Percentiles rank a stretch among this genome's conserved stretches.
Conservation (phyloP, 2,329 filamentous ascomycete genomes). For the Cordyceps farinosa region DNA sequence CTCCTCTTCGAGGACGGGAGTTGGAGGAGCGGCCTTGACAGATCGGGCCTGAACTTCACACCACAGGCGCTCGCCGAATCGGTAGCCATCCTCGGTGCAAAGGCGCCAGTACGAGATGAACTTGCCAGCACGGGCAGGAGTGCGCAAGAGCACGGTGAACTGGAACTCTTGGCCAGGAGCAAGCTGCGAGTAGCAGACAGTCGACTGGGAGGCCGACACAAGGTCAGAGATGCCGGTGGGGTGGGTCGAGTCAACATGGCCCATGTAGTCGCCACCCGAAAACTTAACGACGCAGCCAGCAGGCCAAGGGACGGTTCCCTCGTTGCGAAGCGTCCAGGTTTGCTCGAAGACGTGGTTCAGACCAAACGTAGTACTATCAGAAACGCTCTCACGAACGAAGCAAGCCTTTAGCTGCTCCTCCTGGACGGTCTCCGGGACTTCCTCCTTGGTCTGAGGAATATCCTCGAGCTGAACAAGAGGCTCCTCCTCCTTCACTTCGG, state of each 20-base stretch:
- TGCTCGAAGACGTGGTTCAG: slow-evolving; percentile 78
- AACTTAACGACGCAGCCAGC: slow-evolving; percentile 86
- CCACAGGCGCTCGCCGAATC: slow-evolving; percentile 93
- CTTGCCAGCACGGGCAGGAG: slow-evolving; percentile 71
- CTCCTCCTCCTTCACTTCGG: slow-evolving; percentile 23
- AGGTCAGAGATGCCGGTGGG: slow-evolving; percentile 77
- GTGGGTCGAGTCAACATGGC: slow-evolving; percentile 75
- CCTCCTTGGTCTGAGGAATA: slow-evolving; percentile 21
- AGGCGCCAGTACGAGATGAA: slow-evolving; percentile 96
- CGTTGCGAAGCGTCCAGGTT: slow-evolving; percentile 87
- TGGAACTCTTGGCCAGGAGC: slow-evolving; percentile 69
- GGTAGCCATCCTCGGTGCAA: slow-evolving; percentile 72
- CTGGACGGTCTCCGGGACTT: slow-evolving; percentile 26
- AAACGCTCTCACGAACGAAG: slow-evolving; percentile 74
- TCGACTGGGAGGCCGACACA: slow-evolving; percentile 76
- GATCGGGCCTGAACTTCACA: slow-evolving; percentile 75
- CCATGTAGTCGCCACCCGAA: slow-evolving; percentile 94
- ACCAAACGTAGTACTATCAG: slow-evolving; percentile 70
- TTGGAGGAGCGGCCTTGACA: slow-evolving; percentile 32
- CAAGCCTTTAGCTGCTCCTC: slow-evolving; percentile 44
- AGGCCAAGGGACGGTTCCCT: slow-evolving; percentile 76
- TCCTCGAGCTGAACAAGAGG: slow-evolving; percentile 5
- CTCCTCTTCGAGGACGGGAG: slow-evolving; percentile 25
- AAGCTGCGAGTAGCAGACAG: slow-evolving; percentile 65
- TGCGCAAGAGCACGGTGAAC: slow-evolving; percentile 83